Evolutionary conservation across 2,329 filamentous ascomycete genomes (phyloP), one percentile per base, ranked within the genome.

Genomic region (Orbilia javanica): DNA sequence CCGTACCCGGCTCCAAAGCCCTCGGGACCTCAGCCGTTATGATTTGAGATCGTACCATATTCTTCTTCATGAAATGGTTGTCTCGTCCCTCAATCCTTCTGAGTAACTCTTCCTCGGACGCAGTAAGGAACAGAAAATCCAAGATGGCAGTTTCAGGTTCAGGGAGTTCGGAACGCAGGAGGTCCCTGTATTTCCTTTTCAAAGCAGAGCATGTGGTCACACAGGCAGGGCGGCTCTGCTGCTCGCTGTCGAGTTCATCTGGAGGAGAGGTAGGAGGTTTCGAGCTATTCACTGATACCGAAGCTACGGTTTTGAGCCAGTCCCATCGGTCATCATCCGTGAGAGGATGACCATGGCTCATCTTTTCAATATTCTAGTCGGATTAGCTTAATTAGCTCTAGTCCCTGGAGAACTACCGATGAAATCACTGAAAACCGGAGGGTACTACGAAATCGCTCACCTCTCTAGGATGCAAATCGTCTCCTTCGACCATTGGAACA

Each of bases 251-350:
- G 63, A 90, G 86, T 6, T 90, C 89, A 82, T 90, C 31, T 25
- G 75, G 64, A 31, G 75, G 75, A 1, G 57, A 60, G 11, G 64
- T 62, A 4, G 75, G 65, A 34, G 64, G 31, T 11, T 50, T 65
- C 1, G 65, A 69, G 11, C 63, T 57, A n/a, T 64, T 50, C 5
- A 78, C 39, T 20, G 74, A 78, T 5, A 64, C 91, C 80, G 93
- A 89, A 79, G 92, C 92, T 8, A 96, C 88, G 10, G 87, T 87
- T 53, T 91, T 93, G 79, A 99, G 90, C 96, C 96, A 99, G 86
- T 97, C 95, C 96, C 96, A 98, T 79, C 96, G 92, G 85, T 99
- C 96, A 75, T 90, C 91, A 83, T 99, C 96, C 64, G 93, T 97
- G 44, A 99, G 87, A 1, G 96, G 94, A 69, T 90, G 90, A 80